Evolutionary conservation across 2,329 filamentous ascomycete species (phyloP).

Genomic region (Ilyonectria sp.): DNA sequence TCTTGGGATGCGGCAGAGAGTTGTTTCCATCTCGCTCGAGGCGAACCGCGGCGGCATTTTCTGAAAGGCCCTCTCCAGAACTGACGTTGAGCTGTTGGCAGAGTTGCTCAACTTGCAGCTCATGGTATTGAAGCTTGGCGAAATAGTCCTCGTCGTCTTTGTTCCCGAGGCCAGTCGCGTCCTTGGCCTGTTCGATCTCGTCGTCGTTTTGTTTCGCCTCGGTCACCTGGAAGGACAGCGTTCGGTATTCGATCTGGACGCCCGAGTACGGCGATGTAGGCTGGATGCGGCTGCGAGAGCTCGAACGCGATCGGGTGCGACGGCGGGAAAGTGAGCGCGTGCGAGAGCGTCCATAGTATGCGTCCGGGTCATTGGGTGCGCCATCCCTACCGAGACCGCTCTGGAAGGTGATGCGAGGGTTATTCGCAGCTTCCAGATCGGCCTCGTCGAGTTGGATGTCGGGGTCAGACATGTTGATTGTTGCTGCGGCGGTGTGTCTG

Average conservation of each 20-base stretch:
- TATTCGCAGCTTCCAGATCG: constrained; percentile 38
- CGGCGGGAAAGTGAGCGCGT: constrained; percentile 37
- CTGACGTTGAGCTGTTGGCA: constrained; percentile 59
- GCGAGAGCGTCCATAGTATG: constrained; percentile 29
- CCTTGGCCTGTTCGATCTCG: not conserved
- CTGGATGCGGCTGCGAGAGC: constrained; percentile 46
- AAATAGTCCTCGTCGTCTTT: constrained; percentile 61
- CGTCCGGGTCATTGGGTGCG: constrained; percentile 19
- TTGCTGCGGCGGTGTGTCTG: not conserved
- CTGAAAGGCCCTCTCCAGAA: constrained; percentile 53
- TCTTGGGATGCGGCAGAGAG: constrained; percentile 57
- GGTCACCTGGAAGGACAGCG: constrained; percentile 57
- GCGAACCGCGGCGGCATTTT: constrained; percentile 51
- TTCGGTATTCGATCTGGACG: constrained; percentile 59
- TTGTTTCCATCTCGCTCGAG: constrained; percentile 60
- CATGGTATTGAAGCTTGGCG: constrained; percentile 56
- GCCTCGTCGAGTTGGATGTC: constrained; percentile 37
- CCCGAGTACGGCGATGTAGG: constrained; percentile 54
- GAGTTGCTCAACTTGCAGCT: constrained; percentile 52
- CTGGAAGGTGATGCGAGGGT: constrained; percentile 40
- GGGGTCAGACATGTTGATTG: constrained; percentile 36
- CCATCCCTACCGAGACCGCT: constrained; percentile 19
- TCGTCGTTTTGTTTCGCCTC: constrained; percentile 50
- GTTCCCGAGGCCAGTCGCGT: not conserved
- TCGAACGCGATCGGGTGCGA: constrained; percentile 42